Evolutionary conservation across 768 basidiomycete genomes (phyloP), one percentile per base, ranked within the genome.

Genomic region (Mycena pura): DNA sequence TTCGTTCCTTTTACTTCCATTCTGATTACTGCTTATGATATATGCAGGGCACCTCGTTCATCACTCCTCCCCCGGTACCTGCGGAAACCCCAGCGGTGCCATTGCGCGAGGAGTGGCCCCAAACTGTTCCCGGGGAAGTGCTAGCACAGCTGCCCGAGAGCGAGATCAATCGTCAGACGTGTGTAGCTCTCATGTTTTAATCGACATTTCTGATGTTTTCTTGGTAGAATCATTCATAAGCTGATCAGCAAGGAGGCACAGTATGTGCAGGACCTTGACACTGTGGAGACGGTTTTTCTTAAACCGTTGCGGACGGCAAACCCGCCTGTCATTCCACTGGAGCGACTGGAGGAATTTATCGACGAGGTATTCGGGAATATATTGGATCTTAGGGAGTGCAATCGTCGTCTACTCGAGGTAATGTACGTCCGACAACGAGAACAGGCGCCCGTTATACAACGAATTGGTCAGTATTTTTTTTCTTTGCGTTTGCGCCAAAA

Each of bases 361-460:
- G 91, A 93, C 43, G 90, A 93, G 28, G 89, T 96, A 2, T 96
- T 99, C 63, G 88, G 91, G 44, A 97, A 97, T 70, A 87, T 96
- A 29, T 79, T 91, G 6, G 92, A 93, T 63, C 78, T 99, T 17
- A 84, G 92, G 15, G 90, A 92, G 70, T 90, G 91, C 69, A 93
- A 91, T 67, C 82, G 87, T 31, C 82, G 87, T 10, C 80, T 97
- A 19, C 81, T 98, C 17, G 93, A 96, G 68, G 85, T 91, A 4
- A 85, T 98, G 78, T 87, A 89, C 65, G 89, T 94, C 36, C 86
- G 95, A 28, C 94, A 98, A 70, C 89, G 76, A 62, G 95, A 97
- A 71, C 90, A 95, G 63, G 84, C 84, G 0, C 90, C 91, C 0
- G 84, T 97, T 52, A 92, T 99, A 29, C 83, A 87, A 62, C 83